phyloP scores from a whole-genome alignment of 2,329 filamentous ascomycete species.

The Talaromyces sp. region DNA sequence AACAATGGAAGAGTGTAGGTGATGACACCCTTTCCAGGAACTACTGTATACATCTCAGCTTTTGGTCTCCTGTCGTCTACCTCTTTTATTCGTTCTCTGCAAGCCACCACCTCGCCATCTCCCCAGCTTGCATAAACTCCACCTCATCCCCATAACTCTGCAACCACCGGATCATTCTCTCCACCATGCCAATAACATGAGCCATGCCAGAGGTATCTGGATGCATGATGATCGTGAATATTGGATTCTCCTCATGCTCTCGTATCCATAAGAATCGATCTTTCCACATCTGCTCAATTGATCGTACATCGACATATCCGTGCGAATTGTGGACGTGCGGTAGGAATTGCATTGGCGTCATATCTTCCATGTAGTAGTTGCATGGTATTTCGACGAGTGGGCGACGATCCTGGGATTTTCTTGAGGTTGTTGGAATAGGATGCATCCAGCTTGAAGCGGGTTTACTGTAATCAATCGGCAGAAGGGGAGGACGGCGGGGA shows the following conservation, averaged over 20 bases:
- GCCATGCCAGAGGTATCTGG: conserved; percentile 58
- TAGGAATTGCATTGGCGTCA: conserved; percentile 44
- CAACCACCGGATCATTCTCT: conserved; percentile 49
- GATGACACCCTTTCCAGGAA: too few relatives aligned
- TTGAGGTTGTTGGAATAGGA: conserved; percentile 25
- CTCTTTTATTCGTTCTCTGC: conserved; percentile 14
- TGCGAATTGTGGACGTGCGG: conserved; percentile 47
- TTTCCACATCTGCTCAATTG: conserved; percentile 58
- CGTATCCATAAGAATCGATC: conserved; percentile 56
- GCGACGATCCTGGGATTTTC: conserved; percentile 16
- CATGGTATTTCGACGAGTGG: conserved; percentile 41
- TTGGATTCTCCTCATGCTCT: conserved; percentile 28
- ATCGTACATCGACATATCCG: conserved; percentile 54
- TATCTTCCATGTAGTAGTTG: conserved; percentile 45
- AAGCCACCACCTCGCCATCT: conserved; percentile 29
- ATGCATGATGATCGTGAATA: conserved; percentile 53
- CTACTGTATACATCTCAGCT: too few relatives aligned
- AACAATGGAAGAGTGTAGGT: too few relatives aligned
- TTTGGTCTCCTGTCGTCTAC: not conserved
- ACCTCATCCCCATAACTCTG: conserved; percentile 32
- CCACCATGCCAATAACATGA: conserved; percentile 56
- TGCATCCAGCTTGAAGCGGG: conserved; percentile 44
- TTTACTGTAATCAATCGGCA: conserved; percentile 40
- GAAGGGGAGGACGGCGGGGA: conserved; percentile 30
- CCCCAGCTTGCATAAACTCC: conserved; percentile 28